phyloP scores from a whole-genome alignment of 257 asterid species.

The Solanum tarapatanum region DNA sequence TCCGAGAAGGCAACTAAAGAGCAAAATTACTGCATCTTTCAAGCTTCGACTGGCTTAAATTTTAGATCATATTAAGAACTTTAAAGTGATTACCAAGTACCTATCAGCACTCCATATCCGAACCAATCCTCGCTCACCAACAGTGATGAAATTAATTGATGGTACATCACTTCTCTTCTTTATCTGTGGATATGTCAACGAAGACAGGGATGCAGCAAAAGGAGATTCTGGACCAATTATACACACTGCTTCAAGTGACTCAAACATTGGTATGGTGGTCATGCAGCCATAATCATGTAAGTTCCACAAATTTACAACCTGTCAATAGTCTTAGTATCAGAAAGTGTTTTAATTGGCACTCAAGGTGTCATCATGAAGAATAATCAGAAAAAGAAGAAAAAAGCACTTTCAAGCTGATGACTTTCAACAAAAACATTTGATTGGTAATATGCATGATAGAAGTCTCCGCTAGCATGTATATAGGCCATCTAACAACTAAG shows the following conservation, averaged over 20 bases:
- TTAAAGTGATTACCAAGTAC: constrained; percentile 23
- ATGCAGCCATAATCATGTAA: constrained; percentile 66
- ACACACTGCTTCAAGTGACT: constrained; percentile 85
- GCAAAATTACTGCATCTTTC: background rate
- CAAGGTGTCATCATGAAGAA: background rate
- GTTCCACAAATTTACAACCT: constrained; percentile 90
- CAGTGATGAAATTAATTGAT: constrained; percentile 59
- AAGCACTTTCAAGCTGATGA: background rate
- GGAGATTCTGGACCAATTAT: constrained; percentile 43
- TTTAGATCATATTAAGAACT: background rate
- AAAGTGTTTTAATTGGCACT: background rate
- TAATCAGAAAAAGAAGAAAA: background rate
- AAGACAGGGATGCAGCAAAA: constrained; percentile 38
- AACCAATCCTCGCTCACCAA: constrained; percentile 93
- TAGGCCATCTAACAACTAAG: background rate
- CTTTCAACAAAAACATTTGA: background rate
- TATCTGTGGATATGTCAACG: constrained; percentile 25
- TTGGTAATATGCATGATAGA: background rate
- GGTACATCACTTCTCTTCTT: constrained; percentile 40
- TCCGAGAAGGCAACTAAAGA: background rate
- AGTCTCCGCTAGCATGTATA: background rate
- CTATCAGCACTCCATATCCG: constrained; percentile 90
- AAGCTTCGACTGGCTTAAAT: background rate
- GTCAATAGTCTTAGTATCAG: constrained; percentile 20
- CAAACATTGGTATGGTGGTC: constrained; percentile 70